Conservation (phyloP, 2,329 filamentous ascomycete genomes). For the Pseudofabraea citricarpa region DNA sequence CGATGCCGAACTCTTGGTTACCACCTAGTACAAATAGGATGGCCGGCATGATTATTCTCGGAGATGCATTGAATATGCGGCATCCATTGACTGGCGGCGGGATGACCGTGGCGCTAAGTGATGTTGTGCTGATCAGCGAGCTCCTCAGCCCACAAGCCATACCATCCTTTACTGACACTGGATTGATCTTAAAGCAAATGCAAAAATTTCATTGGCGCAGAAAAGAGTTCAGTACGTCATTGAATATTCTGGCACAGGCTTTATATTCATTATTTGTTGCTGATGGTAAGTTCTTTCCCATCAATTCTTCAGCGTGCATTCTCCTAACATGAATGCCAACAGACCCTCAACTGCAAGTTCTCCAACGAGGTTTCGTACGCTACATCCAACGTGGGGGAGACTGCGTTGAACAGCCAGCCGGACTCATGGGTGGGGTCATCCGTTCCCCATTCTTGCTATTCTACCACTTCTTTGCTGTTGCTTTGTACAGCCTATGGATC, state of each 20-base stretch:
- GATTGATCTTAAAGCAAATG: constrained; percentile 60
- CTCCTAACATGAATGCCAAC: no score
- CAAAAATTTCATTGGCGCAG: constrained; percentile 78
- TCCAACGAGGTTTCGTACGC: constrained; percentile 85
- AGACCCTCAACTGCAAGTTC: constrained; percentile 67
- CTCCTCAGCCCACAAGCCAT: constrained; percentile 67
- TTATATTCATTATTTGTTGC: constrained; percentile 90
- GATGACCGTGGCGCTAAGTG: constrained; percentile 97
- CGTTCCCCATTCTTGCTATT: constrained; percentile 72
- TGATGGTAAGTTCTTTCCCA: no score
- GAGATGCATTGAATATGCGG: constrained; percentile 99
- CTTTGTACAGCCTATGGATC: constrained; percentile 79
- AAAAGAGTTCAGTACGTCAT: constrained; percentile 77
- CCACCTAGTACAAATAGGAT: constrained; percentile 69
- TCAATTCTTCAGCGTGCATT: no score
- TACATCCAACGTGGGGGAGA: constrained; percentile 79
- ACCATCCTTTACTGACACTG: constrained; percentile 63
- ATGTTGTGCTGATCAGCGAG: constrained; percentile 72
- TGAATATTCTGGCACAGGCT: constrained; percentile 97
- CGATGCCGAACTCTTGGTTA: constrained; percentile 95
- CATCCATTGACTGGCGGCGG: constrained; percentile 94
- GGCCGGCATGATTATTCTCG: constrained; percentile 74
- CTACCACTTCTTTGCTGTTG: constrained; percentile 93
- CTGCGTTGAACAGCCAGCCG: constrained; percentile 72
- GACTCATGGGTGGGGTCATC: constrained; percentile 77